A percentile compares a stretch with the other conserved stretches of the same genome.
Conservation (phyloP, 169 alveolate genomes). For the Cryptosporidium meleagridis region DNA sequence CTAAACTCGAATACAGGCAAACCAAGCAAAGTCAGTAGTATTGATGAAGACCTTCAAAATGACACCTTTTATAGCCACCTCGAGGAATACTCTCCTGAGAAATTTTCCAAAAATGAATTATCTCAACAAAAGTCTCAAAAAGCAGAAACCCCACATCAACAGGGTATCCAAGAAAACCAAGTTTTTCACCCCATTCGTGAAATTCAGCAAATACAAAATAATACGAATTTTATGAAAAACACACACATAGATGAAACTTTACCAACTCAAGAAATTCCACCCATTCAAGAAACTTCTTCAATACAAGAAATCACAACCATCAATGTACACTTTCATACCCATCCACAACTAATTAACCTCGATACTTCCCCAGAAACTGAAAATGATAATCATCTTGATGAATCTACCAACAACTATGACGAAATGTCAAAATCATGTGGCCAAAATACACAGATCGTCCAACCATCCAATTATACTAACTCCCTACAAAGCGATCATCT, state of each 20-base stretch:
- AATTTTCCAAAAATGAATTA: not conserved
- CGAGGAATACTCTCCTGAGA: conserved; percentile 1
- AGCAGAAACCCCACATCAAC: not conserved
- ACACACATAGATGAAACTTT: not conserved
- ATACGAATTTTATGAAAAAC: not conserved
- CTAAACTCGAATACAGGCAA: not conserved
- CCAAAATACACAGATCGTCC: not conserved
- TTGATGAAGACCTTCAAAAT: not conserved
- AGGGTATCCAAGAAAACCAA: not conserved
- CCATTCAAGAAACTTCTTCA: not conserved
- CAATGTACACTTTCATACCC: not conserved
- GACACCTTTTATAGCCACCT: not conserved
- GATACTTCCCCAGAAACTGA: not conserved
- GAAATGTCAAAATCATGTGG: not conserved
- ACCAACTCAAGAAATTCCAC: not conserved
- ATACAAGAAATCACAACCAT: not conserved
- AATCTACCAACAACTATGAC: not conserved
- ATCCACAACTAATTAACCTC: not conserved
- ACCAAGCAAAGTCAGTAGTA: not conserved
- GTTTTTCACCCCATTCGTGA: not conserved
- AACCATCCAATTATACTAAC: not conserved
- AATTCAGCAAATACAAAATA: not conserved
- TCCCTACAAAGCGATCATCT: not conserved
- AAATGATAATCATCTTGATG: not conserved
- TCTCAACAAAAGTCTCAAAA: not conserved